Evolutionary conservation across 2,329 filamentous ascomycete species (phyloP).

Genomic region (Davidsoniella virescens): DNA sequence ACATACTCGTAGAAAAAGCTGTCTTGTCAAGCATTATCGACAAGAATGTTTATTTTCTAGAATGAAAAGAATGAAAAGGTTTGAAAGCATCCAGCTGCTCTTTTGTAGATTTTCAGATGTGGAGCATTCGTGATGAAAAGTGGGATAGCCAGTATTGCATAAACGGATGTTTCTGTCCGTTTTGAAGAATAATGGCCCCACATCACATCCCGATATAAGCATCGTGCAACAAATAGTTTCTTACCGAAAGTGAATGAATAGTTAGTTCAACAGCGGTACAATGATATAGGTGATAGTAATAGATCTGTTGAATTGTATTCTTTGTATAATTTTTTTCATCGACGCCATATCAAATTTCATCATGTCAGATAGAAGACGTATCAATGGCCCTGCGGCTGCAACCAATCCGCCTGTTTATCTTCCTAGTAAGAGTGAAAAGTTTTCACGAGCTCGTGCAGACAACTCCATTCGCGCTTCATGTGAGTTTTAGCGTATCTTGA

Average conservation of each 20-base stretch:
- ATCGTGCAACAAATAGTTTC: background rate
- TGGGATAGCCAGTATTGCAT: constrained; percentile 3
- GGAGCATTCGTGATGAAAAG: constrained; percentile 3
- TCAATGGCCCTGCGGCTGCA: constrained; percentile 71
- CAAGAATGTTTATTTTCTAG: background rate
- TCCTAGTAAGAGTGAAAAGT: constrained; percentile 26
- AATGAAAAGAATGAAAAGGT: background rate
- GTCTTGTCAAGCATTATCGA: background rate
- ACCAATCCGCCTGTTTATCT: constrained; percentile 62
- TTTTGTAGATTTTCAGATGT: constrained; percentile 10
- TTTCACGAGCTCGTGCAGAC: constrained; percentile 40
- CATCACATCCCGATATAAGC: background rate
- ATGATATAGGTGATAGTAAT: too few relatives aligned
- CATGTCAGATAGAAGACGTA: constrained; percentile 74
- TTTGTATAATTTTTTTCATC: background rate
- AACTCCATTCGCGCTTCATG: constrained; percentile 74
- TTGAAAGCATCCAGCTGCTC: background rate
- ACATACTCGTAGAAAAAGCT: background rate
- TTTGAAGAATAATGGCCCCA: background rate
- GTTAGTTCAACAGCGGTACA: background rate
- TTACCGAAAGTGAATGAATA: background rate
- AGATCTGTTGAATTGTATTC: background rate
- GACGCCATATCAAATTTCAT: background rate
- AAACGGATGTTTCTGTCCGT: background rate
- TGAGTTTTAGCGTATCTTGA: constrained; percentile 28